These are phyloP conservation scores for Phytopythium ostracodes DNA, from an alignment of 352 stramenopile genomes.

Conservation along the genomic window DNA sequence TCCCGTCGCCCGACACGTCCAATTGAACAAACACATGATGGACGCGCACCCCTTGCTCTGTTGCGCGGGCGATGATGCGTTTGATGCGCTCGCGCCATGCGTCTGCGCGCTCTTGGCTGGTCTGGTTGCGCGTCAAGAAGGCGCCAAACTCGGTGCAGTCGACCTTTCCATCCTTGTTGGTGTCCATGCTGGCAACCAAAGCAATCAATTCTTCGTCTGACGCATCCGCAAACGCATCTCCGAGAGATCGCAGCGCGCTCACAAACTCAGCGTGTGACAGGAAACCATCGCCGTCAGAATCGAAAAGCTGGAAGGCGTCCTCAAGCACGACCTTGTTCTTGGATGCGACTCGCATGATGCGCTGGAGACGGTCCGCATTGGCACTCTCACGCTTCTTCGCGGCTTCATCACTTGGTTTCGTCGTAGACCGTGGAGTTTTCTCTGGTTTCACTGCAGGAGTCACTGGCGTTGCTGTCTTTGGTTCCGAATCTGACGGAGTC, in stretches of 20 bases:
- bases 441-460: not conserved
- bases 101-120: conserved; percentile 2
- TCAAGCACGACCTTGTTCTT: conserved; percentile 25
- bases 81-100: conserved; percentile 47
- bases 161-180: conserved; percentile 43
- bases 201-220: conserved; percentile 32
- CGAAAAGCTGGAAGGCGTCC: conserved; percentile 42
- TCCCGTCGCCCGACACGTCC: conserved; percentile 55
- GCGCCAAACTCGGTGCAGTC: conserved; percentile 38
- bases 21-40: conserved; percentile 67
- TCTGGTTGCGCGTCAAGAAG: conserved; percentile 20
- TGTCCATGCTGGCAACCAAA: conserved; percentile 30
- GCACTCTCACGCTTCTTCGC: not conserved
- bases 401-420: conserved; percentile 1
- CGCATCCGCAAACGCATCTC: conserved; percentile 38
- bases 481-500: not conserved
- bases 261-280: conserved; percentile 47
- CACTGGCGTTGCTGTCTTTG: not conserved
- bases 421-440: not conserved
- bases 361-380: conserved; percentile 31
- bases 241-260: conserved; percentile 38
- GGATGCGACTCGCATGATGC: conserved; percentile 25
- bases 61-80: conserved; percentile 40
- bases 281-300: conserved; percentile 36
- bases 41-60: conserved; percentile 53